phyloP scores from a whole-genome alignment of 768 basidiomycete species.

The Panus rudis region DNA sequence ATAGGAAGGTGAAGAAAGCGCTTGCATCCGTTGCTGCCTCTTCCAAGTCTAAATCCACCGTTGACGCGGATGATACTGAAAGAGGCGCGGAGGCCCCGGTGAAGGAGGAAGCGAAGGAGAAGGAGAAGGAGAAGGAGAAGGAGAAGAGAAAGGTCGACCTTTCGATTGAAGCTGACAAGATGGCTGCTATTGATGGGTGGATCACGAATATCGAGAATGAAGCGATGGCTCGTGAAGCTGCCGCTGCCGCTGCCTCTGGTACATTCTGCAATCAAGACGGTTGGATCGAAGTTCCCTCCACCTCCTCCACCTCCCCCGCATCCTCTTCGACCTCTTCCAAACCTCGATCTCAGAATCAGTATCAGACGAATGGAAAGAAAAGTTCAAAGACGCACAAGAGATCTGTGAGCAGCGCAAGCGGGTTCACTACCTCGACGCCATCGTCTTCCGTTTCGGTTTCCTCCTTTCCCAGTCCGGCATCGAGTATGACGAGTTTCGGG shows the following conservation, averaged over 20 bases:
- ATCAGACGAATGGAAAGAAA: conserved; percentile 3
- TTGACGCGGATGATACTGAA: conserved; percentile 4
- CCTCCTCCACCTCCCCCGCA: conserved; percentile 2
- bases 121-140: neutral
- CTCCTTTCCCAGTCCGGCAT: too few relatives aligned
- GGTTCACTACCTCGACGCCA: neutral
- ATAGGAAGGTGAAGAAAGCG: too few relatives aligned
- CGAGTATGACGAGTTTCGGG: too few relatives aligned
- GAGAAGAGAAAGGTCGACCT: neutral
- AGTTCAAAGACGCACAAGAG: conserved; percentile 11
- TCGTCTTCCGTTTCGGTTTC: too few relatives aligned
- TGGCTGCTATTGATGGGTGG: conserved; percentile 16
- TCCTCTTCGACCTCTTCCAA: conserved; percentile 5
- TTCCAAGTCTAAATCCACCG: neutral
- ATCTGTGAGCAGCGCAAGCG: conserved; percentile 12
- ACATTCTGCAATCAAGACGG: conserved; percentile 14
- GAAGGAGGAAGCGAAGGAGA: neutral
- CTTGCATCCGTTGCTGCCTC: too few relatives aligned
- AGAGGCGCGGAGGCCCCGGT: neutral
- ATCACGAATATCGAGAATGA: conserved; percentile 10
- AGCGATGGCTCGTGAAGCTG: conserved; percentile 9
- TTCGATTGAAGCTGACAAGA: neutral
- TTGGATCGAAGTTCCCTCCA: conserved; percentile 15
- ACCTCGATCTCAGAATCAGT: conserved; percentile 5
- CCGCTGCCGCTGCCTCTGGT: conserved; percentile 6